Evolutionary conservation across 768 basidiomycete species (phyloP), one percentile per base, ranked within the genome.

Genomic region (Cytidiella melzeri): DNA sequence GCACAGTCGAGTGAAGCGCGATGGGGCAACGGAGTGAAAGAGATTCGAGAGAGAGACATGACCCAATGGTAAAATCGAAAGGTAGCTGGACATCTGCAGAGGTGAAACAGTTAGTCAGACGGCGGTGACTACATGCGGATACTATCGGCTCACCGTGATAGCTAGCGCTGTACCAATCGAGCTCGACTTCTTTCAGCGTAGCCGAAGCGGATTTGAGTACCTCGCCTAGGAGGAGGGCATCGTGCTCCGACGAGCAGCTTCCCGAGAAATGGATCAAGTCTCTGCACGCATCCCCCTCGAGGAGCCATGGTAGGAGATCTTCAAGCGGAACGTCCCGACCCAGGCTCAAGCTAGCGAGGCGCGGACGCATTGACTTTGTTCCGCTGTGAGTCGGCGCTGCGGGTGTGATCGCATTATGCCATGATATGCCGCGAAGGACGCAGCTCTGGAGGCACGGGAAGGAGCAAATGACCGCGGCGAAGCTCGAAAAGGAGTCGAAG

Each of bases 401-500:
- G 21, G 45, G 34, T 11, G 40, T 13, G 20, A 53, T 45, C 20
- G 27, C 41, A 26, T 27, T 26, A 23, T 36, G 43, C 60, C 60
- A 64, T 20, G 55, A 57, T 28, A 61, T 52, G 13, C 54, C 55
- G 47, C 52, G 45, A 45, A 64, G 41, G 5, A 54, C 27, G 47
- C 58, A 56, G 15, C 24, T 23, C 23, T 46, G 25, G 46, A 64
- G 57, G 21, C 26, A 26, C 9, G 60, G 61, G 51, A 58, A 61
- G n/a, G 58, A 48, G 46, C 48, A 43, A 21, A 57, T 46, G 51
- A 64, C 53, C 37, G 54, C 52, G 45, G 54, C 53, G 49, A 62
- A 52, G 47, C 55, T 57, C 5, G 51, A 55, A 44, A 64, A 60
- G 15, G 57, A 45, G 13, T 54, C 20, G 48, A 64, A 61, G 15